Percentiles rank a stretch among this genome's conserved stretches.
Evolutionary conservation across 495 filamentous ascomycete genomes (phyloP).

Genomic region (Trichoderma asperelloides): DNA sequence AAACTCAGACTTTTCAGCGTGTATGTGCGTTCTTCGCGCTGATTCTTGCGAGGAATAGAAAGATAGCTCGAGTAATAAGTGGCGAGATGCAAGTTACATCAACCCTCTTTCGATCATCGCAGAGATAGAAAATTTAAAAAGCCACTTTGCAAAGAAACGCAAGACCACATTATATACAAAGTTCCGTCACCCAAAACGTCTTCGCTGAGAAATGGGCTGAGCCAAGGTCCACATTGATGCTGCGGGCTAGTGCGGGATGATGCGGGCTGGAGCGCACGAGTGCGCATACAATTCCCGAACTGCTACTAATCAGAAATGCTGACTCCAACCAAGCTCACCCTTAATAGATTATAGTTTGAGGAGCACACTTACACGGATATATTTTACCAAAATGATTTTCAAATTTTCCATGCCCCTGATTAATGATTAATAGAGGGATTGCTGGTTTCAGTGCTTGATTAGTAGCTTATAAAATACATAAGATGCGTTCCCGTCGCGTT

Average conservation of each 20-base stretch:
- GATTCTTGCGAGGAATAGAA: no score
- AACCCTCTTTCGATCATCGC: no score
- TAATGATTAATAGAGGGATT: no score
- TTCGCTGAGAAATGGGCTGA: no score
- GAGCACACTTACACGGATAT: background rate
- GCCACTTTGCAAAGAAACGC: no score
- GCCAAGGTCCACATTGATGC: background rate
- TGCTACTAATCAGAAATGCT: background rate
- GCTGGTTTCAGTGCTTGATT: background rate
- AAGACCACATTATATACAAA: no score
- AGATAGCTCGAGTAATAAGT: no score
- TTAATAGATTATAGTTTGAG: background rate
- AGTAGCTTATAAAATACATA: background rate
- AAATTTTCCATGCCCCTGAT: background rate
- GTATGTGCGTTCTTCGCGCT: no score
- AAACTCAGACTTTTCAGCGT: no score
- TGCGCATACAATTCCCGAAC: background rate
- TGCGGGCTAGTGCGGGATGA: background rate
- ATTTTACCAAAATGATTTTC: background rate
- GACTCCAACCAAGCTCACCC: background rate
- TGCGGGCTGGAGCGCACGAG: background rate
- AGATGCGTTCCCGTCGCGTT: background rate
- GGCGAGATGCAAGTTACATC: no score
- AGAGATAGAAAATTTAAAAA: no score
- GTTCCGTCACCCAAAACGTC: no score